Evolutionary conservation across 176 grass and related monocot species (phyloP).

Genomic region (Aegilops tauschii): DNA sequence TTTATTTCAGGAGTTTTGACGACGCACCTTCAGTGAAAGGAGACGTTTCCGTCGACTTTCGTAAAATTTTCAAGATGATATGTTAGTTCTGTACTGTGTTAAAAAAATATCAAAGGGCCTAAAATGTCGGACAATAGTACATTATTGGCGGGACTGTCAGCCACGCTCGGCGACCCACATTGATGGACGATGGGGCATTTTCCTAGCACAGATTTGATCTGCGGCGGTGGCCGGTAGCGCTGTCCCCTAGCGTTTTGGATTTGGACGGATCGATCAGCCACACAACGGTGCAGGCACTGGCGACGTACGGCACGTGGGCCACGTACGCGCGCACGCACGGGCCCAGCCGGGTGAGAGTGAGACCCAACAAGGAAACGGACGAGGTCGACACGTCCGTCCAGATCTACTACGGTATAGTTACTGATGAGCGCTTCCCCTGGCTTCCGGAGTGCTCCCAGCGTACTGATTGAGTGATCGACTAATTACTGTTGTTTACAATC

Average conservation of each 20-base stretch:
- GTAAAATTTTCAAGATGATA: too few relatives aligned
- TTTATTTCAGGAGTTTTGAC: too few relatives aligned
- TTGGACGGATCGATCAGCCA: not conserved
- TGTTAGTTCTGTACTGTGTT: too few relatives aligned
- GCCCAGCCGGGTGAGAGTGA: too few relatives aligned
- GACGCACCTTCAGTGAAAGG: too few relatives aligned
- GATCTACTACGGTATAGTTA: not conserved
- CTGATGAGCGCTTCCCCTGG: not conserved
- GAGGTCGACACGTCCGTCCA: not conserved
- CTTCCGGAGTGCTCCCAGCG: not conserved
- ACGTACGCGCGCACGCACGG: not conserved
- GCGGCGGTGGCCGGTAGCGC: not conserved
- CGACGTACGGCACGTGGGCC: constrained; percentile 1
- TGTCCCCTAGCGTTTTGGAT: not conserved
- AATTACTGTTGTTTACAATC: not conserved
- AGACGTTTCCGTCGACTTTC: too few relatives aligned
- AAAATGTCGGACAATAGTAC: too few relatives aligned
- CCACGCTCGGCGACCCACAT: too few relatives aligned
- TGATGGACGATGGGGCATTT: not conserved
- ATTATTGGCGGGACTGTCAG: too few relatives aligned
- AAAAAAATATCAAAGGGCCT: too few relatives aligned
- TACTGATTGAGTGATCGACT: not conserved
- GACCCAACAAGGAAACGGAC: constrained; percentile 9
- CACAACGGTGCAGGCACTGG: not conserved
- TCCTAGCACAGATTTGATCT: not conserved